These are phyloP conservation scores for Neurospora sp. DNA, from an alignment of 495 filamentous ascomycete genomes.

Conservation along the genomic window DNA sequence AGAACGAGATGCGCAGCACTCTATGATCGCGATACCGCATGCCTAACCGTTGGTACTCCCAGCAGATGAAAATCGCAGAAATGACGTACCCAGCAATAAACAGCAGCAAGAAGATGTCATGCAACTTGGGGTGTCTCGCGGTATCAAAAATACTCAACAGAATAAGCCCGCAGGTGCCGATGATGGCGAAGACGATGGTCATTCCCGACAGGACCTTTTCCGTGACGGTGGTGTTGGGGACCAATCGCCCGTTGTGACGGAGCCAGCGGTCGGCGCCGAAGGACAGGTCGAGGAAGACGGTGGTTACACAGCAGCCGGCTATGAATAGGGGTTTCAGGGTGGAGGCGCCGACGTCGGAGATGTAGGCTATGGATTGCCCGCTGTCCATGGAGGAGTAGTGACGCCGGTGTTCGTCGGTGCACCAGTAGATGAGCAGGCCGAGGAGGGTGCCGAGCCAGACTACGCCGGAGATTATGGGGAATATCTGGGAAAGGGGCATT, in stretches of 20 bases:
- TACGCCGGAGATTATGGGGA: constrained; percentile 68
- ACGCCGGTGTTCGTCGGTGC: constrained; percentile 40
- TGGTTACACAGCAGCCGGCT: constrained; percentile 64
- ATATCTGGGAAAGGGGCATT: constrained; percentile 51
- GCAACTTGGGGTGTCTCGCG: constrained; percentile 47
- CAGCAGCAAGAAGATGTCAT: constrained; percentile 68
- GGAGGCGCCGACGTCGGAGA: constrained; percentile 67
- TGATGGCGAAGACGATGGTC: constrained; percentile 62
- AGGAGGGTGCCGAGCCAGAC: constrained; percentile 66
- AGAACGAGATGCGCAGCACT: constrained; percentile 67
- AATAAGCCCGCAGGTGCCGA: constrained; percentile 72
- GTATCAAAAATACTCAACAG: constrained; percentile 82
- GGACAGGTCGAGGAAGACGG: constrained; percentile 73
- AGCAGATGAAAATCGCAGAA: constrained; percentile 74
- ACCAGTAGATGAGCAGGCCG: constrained; percentile 52
- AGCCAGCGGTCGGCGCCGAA: constrained; percentile 76
- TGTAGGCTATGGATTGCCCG: constrained; percentile 66
- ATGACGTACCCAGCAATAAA: constrained; percentile 82
- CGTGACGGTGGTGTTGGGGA: constrained; percentile 51
- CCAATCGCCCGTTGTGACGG: constrained; percentile 63
- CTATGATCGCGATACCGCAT: constrained; percentile 62
- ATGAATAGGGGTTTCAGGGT: constrained; percentile 81
- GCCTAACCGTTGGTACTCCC: constrained; percentile 78
- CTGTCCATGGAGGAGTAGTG: constrained; percentile 58
- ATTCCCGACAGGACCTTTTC: constrained; percentile 63